Conservation (phyloP, 2,329 filamentous ascomycete genomes). For the Penicillium sp. region DNA sequence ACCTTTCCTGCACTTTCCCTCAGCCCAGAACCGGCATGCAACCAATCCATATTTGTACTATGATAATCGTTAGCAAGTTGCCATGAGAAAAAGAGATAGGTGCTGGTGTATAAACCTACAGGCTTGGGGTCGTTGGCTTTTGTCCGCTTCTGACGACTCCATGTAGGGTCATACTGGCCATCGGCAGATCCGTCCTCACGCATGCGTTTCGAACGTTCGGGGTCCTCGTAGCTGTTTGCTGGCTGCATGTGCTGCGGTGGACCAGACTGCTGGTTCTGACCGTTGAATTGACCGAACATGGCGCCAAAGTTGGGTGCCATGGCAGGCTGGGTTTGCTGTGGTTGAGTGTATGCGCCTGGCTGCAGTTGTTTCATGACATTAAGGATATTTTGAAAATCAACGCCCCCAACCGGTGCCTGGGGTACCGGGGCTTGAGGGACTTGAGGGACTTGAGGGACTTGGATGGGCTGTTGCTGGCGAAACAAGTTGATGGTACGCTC, state of each 20-base stretch:
- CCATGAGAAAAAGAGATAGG: neutral
- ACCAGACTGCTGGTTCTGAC: slow-evolving; percentile 24
- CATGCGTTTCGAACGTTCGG: slow-evolving; percentile 40
- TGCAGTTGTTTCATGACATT: slow-evolving; percentile 42
- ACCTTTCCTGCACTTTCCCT: slow-evolving; percentile 56
- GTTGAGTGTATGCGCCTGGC: slow-evolving; percentile 24
- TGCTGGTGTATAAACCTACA: slow-evolving; percentile 26
- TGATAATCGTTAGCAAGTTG: neutral
- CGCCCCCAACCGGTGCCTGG: slow-evolving; percentile 16
- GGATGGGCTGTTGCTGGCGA: slow-evolving; percentile 27
- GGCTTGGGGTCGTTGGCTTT: slow-evolving; percentile 37
- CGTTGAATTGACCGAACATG: slow-evolving; percentile 34
- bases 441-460: neutral
- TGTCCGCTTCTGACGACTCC: slow-evolving; percentile 36
- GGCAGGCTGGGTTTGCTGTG: slow-evolving; percentile 27
- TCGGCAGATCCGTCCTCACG: slow-evolving; percentile 37
- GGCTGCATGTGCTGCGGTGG: slow-evolving; percentile 13
- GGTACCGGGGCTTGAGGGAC: slow-evolving; percentile 25
- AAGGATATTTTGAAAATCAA: slow-evolving; percentile 41
- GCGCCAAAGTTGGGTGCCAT: slow-evolving; percentile 37
- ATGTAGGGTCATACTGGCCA: slow-evolving; percentile 30
- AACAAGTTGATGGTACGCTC: slow-evolving; percentile 44
- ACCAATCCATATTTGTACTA: slow-evolving; percentile 47
- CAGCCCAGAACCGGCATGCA: slow-evolving; percentile 54
- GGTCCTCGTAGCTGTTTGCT: slow-evolving; percentile 36